A percentile compares a stretch with the other conserved stretches of the same genome.
These are phyloP conservation scores for Colletotrichum phormii DNA, from an alignment of 2,329 filamentous ascomycete species.

Conservation along the genomic window DNA sequence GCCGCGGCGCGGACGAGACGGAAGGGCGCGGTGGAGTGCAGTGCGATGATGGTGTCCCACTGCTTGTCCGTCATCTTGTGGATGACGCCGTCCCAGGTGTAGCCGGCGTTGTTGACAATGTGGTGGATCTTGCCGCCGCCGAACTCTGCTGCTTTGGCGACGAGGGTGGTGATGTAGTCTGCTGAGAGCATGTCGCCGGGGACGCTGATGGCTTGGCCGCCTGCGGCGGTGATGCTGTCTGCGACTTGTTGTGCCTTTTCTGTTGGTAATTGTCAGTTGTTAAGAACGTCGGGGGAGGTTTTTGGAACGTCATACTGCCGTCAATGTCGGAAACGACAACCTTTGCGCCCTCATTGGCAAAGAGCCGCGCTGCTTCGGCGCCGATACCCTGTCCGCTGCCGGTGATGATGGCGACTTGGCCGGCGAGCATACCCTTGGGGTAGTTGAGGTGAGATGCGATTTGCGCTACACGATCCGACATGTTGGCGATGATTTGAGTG, in stretches of 20 bases:
- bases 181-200: slow-evolving; percentile 81
- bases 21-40: slow-evolving; percentile 90
- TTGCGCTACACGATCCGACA: slow-evolving; percentile 74
- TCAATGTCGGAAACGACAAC: slow-evolving; percentile 90
- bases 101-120: slow-evolving; percentile 92
- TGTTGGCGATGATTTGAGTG: slow-evolving; percentile 40
- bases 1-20: slow-evolving; percentile 83
- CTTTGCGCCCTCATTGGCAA: slow-evolving; percentile 89
- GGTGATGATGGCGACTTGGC: slow-evolving; percentile 89
- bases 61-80: slow-evolving; percentile 92
- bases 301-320: slow-evolving; percentile 56
- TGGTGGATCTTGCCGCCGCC: slow-evolving; percentile 90
- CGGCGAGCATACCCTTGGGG: slow-evolving; percentile 80
- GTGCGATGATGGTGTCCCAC: slow-evolving; percentile 87
- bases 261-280: slow-evolving; percentile 45
- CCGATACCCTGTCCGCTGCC: slow-evolving; percentile 90
- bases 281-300: background rate
- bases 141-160: slow-evolving; percentile 81
- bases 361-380: slow-evolving; percentile 83
- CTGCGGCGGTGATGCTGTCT: slow-evolving; percentile 73
- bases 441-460: slow-evolving; percentile 85
- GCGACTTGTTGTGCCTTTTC: slow-evolving; percentile 78
- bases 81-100: slow-evolving; percentile 93
- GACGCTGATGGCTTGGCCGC: slow-evolving; percentile 78
- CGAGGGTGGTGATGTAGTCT: slow-evolving; percentile 77